Evolutionary conservation across 306 rosid species (phyloP).

Genomic region (Corylus heterophylla): DNA sequence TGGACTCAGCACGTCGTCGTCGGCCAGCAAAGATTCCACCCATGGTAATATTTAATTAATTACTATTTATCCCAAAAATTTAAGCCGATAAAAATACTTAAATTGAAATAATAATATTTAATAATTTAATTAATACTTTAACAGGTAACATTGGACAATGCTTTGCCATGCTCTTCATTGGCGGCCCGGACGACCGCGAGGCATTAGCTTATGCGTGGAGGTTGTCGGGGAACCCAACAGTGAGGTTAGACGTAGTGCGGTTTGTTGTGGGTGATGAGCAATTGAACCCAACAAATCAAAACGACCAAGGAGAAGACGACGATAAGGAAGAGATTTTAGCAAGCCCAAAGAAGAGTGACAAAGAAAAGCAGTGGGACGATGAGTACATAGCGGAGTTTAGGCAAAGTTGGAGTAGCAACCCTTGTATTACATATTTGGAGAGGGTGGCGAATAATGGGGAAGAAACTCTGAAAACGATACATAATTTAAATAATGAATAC

Average conservation of each 20-base stretch:
- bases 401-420: conserved; percentile 18
- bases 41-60: conserved; percentile 1
- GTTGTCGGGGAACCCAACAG: conserved; percentile 42
- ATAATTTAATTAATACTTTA: too few relatives aligned
- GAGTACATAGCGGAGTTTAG: conserved; percentile 24
- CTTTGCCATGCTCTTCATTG: conserved; percentile 35
- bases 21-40: not conserved
- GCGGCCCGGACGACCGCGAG: conserved; percentile 54
- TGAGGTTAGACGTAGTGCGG: conserved; percentile 37
- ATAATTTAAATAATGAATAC: conserved; percentile 25
- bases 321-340: conserved; percentile 15
- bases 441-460: conserved; percentile 33
- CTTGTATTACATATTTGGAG: conserved; percentile 21
- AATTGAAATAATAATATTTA: too few relatives aligned
- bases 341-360: not conserved
- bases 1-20: conserved; percentile 15
- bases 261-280: conserved; percentile 26
- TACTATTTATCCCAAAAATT: too few relatives aligned
- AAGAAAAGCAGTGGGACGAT: conserved; percentile 30
- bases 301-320: conserved; percentile 1
- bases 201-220: conserved; percentile 54
- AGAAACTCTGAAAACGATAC: conserved; percentile 28
- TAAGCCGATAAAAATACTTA: too few relatives aligned
- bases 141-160: conserved; percentile 3
- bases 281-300: not conserved